Evolutionary conservation across 1,139 yeast genomes (phyloP), one percentile per base, ranked within the genome.

Genomic region (Candida tetrigidarum): DNA sequence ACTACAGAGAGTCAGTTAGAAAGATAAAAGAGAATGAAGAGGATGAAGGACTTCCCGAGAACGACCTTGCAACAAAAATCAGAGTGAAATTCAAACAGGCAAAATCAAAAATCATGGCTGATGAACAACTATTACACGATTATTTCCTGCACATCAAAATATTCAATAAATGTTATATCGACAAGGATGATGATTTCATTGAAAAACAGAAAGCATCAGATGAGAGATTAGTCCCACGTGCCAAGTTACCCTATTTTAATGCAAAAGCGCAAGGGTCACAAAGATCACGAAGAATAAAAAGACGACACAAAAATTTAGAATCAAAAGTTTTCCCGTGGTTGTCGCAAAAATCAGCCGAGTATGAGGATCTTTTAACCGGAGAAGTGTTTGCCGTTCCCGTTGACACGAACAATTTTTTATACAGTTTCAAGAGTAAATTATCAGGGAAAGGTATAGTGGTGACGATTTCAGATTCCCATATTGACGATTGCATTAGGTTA

Each of bases 151-250:
- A 73, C 51, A 47, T 77, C 32, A 64, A 72, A 43, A 62, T 76
- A 2, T 78, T 66, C 50, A 68, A 74, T 39, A 63, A 67, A 42
- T 78, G 83, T 50, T 78, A 55, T 50, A 48, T 75, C 28, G 51
- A 54, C n/a, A 43, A 44, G n/a, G 14, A 35, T 12, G 22, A 33
- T n/a, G 34, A 37, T 4, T 42, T 42, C 19, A 37, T 32, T 19
- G n/a, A 39, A 16, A 15, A 28, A 20, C 41, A 37, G 20, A 6
- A 39, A 25, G 12, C 25, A 18, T 8, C 41, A 5, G n/a, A 43
- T 6, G 6, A 7, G 3, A 37, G 41, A 7, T 34, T 42, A 14
- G 16, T 22, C 15, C 25, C 19, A n/a, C 19, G 28, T 5, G 20
- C 16, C 10, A 32, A 20, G 19, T 7, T 32, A n/a, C 36, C 25